Base-by-base conservation (phyloP, 495 filamentous ascomycete species). In the Copromyces sp. region DNA sequence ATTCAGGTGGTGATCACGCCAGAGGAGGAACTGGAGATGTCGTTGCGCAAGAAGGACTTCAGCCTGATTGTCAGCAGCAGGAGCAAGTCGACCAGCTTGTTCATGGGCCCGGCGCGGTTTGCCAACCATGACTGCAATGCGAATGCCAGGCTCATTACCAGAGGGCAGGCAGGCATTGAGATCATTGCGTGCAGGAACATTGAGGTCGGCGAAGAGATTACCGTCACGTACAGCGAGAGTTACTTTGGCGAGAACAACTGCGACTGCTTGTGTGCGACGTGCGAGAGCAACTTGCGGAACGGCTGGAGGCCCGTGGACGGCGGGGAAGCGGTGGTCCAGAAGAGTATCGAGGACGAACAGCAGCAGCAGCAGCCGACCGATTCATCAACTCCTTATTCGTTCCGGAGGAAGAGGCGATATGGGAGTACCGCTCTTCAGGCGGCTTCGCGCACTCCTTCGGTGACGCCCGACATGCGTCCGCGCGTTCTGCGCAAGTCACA, bases 121-220 rank as follows among this genome's bases (percentile, higher is more conserved):
- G 92, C 95, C 24, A 99, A 99, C 77, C 95, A 99, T 80, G 95
- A 99, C 81, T 99, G 95, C 80, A 88, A 92, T 74, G 93, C 96
- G 37, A 99, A 98, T 84, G 94, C 94, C 4, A 86, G 89, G 77
- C 84, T 99, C 72, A 89, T 91, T 74, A 97, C 93, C 20, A 89
- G 87, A 39, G 92, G 93, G 38, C 88, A 89, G 42, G 90, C 94
- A 74, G 93, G 94, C 40, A 97, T 99, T 84, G 90, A 94, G 77
- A 91, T 99, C 45, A 84, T 94, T 65, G 90, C 95, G 7, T 86
- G 87, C 29, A 89, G 89, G 71, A 86, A 96, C 73, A 97, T 99
- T 39, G 87, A 91, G 35, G 83, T 91, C 3, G 96, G 94, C 4
- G 94, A 98, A 72, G 95, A 98, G 80, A 96, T 99, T 74, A 98